These are phyloP conservation scores for Phalaenopsis hybrid DNA, from an alignment of 116 monocot genomes.

Conservation along the genomic window DNA sequence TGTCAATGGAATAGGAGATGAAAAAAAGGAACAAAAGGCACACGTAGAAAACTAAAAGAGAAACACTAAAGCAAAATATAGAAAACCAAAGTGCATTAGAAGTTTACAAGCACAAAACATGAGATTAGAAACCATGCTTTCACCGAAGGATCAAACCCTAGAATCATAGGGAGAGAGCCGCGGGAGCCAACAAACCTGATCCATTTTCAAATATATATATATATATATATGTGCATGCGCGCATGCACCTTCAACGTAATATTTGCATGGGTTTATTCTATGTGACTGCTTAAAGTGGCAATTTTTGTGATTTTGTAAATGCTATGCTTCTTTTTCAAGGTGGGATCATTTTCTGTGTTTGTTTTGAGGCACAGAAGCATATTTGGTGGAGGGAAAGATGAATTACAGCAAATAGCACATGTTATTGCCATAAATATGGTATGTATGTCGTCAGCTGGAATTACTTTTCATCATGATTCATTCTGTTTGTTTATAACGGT, in stretches of 20 bases:
- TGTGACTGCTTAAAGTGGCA: background rate
- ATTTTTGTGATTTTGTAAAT: background rate
- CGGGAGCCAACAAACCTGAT: no score
- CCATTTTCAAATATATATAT: no score
- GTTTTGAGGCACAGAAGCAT: constrained; percentile 61
- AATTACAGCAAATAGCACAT: constrained; percentile 46
- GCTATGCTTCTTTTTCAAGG: constrained; percentile 33
- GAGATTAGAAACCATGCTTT: no score
- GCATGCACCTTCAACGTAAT: background rate
- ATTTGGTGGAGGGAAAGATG: constrained; percentile 39
- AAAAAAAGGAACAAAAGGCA: no score
- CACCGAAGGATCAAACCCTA: no score
- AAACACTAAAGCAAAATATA: no score
- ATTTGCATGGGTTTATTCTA: background rate
- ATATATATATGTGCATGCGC: no score
- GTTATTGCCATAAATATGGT: constrained; percentile 79
- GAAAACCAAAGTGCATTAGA: no score
- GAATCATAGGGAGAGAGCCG: no score
- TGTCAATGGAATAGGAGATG: no score
- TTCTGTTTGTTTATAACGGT: background rate
- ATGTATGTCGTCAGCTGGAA: background rate
- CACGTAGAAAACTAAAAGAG: no score
- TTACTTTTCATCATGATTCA: background rate
- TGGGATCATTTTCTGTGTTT: constrained; percentile 71
- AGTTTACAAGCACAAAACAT: no score